These are phyloP conservation scores for Dothistroma pini DNA, from an alignment of 2,329 filamentous ascomycete species.

Conservation along the genomic window DNA sequence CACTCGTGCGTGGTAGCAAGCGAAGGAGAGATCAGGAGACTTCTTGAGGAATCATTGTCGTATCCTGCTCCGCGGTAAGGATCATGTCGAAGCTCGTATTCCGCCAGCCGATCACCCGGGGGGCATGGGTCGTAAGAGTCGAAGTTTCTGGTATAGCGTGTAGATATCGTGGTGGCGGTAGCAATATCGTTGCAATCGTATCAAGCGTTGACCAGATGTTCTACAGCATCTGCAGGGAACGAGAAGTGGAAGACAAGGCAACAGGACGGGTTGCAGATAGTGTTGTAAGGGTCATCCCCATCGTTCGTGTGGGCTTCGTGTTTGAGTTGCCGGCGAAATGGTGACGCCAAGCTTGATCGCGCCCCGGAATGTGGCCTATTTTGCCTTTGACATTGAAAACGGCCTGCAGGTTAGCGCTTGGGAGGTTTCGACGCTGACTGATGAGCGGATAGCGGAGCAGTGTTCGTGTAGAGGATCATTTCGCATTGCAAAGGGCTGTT, in stretches of 20 bases:
- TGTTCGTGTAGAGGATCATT: background rate
- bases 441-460: background rate
- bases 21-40: background rate
- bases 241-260: background rate
- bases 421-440: background rate
- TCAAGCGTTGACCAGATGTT: background rate
- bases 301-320: background rate
- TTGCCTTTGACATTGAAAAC: conserved; percentile 2
- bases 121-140: conserved; percentile 1
- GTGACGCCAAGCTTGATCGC: conserved; percentile 7
- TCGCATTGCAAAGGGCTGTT: background rate
- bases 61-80: background rate
- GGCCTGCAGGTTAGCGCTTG: conserved; percentile 9
- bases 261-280: too few species aligned
- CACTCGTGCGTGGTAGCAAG: background rate
- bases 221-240: conserved; percentile 8
- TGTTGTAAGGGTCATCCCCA: conserved; percentile 1
- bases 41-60: background rate
- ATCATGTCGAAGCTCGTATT: conserved; percentile 7
- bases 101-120: background rate
- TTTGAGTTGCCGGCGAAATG: background rate
- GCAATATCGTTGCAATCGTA: background rate
- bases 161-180: conserved; percentile 2
- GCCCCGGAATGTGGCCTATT: conserved; percentile 3
- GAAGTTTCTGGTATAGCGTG: conserved; percentile 4